Base-by-base conservation (phyloP, 176 grass and related monocot species). In the Themeda triandra region DNA sequence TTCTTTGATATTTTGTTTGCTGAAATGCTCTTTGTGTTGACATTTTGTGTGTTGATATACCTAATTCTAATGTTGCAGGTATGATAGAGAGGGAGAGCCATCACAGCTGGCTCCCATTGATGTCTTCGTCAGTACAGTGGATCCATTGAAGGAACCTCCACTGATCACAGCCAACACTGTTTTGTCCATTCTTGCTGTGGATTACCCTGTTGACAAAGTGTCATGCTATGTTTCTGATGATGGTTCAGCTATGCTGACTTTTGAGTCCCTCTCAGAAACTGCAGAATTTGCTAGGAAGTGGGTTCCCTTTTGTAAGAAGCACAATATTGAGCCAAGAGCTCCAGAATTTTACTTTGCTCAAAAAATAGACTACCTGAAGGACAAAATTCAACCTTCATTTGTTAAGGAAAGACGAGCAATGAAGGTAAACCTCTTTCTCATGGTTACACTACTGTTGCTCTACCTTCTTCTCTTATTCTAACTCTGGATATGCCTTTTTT, bases 361-460 rank as follows among this genome's bases (percentile, higher is more conserved):
- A 33, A 33, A 33, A 33, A 33, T 33, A 33, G 32, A 33, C 4
- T 33, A 33, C 32, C 32, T 33, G 32, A 33, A 33, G 32, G 32
- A 33, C 32, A 33, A 33, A 85, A 92, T 99, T 62, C 91, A 96
- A 76, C 97, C 93, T 78, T 99, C 97, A 13, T 99, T 99, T 84
- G 97, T 99, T 45, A 99, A 99, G 81, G 97, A 99, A 90, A 90
- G 97, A 56, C 91, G 97, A 41, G 90, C 97, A 87, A 99, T 99
- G 97, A 99, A 99, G 93, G 96, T 98, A 93, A 89, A 78, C 66
- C 75, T 6, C 51, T 64, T 25, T 82, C 30, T 71, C 17, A 77
- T 63, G 40, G 70, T 84, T 74, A 51, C 32, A 79, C 23, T 82
- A 48, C 66, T 54, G 42, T 56, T 86, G 62, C 30, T 81, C 21